Percentiles rank a stretch among this genome's conserved stretches.
phyloP scores from a whole-genome alignment of 23 red algal genomes.

The Gracilaria caudata region DNA sequence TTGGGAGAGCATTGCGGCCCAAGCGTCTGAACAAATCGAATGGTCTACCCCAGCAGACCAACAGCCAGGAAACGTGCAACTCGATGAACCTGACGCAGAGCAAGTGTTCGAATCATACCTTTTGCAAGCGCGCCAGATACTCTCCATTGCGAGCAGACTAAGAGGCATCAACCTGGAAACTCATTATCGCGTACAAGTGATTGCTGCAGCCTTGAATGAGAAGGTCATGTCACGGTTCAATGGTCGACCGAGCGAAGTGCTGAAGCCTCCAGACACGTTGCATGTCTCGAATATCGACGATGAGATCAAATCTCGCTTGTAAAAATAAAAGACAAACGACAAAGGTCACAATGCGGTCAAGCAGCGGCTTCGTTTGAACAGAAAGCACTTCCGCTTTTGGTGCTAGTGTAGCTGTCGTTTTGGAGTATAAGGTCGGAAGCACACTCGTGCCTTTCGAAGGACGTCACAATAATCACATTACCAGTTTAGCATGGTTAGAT shows the following conservation, averaged over 20 bases:
- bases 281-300: neutral
- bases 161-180: neutral
- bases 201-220: neutral
- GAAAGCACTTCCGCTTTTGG: too few species aligned
- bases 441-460: neutral
- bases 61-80: neutral
- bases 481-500: neutral
- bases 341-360: neutral
- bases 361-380: too few species aligned
- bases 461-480: neutral
- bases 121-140: slow-evolving; percentile 3
- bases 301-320: neutral
- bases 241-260: slow-evolving; percentile 17
- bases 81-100: neutral
- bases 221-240: slow-evolving; percentile 15
- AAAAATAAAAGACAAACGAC: neutral
- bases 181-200: slow-evolving; percentile 10
- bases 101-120: slow-evolving; percentile 21
- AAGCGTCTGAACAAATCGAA: neutral
- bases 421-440: neutral
- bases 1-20: neutral
- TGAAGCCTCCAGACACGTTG: slow-evolving; percentile 18
- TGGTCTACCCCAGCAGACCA: neutral
- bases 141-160: slow-evolving; percentile 1
- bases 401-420: neutral